These are phyloP conservation scores for Lecanoromycetidae sp. DNA, from an alignment of 2,329 filamentous ascomycete species.

Conservation along the genomic window DNA sequence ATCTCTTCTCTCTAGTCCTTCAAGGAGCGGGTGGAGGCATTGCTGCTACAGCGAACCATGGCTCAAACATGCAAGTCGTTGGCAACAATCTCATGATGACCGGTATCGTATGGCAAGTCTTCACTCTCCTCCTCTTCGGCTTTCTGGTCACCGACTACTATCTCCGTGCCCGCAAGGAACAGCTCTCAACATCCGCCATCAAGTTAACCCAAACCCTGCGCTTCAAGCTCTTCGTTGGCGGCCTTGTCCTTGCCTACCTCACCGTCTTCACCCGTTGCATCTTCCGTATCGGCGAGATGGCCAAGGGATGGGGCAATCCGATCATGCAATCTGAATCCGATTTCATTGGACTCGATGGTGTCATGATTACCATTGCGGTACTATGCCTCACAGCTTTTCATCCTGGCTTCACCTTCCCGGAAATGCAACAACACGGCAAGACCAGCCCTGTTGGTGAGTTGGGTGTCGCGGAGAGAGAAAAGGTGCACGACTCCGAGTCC, in stretches of 20 bases:
- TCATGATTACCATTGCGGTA: slow-evolving; percentile 41
- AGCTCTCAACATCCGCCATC: slow-evolving; percentile 13
- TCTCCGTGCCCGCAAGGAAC: slow-evolving; percentile 13
- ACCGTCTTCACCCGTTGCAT: slow-evolving; percentile 21
- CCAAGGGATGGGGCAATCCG: slow-evolving; percentile 49
- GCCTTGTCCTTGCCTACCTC: slow-evolving; percentile 15
- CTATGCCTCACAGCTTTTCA: slow-evolving; percentile 42
- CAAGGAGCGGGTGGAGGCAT: slow-evolving; percentile 33
- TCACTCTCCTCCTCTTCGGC: slow-evolving; percentile 25
- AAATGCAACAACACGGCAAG: slow-evolving; percentile 31
- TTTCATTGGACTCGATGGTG: slow-evolving; percentile 48
- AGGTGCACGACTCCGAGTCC: slow-evolving; percentile 6
- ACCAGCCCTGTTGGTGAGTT: slow-evolving; percentile 6
- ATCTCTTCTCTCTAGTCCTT: slow-evolving; percentile 31
- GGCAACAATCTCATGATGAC: slow-evolving; percentile 33
- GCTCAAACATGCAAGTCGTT: slow-evolving; percentile 24
- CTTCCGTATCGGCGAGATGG: slow-evolving; percentile 49
- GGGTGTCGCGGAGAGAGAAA: not conserved
- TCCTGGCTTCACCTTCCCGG: slow-evolving; percentile 44
- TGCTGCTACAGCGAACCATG: slow-evolving; percentile 20
- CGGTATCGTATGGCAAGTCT: slow-evolving; percentile 31
- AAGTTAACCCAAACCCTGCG: slow-evolving; percentile 9
- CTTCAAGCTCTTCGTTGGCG: slow-evolving; percentile 20
- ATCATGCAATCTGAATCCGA: slow-evolving; percentile 52
- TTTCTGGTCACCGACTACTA: slow-evolving; percentile 18